Evolutionary conservation across 805 yeast species (phyloP).

Genomic region (Cyberlindnera misumaiensis): DNA sequence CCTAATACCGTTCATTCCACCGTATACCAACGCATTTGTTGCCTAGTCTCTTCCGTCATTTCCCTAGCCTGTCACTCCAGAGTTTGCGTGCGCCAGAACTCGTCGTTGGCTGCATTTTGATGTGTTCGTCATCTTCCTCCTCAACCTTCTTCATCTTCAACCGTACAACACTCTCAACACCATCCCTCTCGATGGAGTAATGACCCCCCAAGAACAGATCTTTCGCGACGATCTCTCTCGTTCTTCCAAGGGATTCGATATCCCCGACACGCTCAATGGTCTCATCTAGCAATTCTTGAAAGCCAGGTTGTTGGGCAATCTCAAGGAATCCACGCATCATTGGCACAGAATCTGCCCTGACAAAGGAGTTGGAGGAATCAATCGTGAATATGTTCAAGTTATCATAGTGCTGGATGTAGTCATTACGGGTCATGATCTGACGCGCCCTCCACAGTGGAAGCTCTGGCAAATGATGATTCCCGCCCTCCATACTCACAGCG

Average conservation of each 20-base stretch:
- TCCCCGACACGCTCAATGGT: slow-evolving; percentile 64
- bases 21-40: too few relatives aligned
- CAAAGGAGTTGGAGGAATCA: slow-evolving; percentile 58
- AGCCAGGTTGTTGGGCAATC: slow-evolving; percentile 64
- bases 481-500: slow-evolving; percentile 2
- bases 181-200: slow-evolving; percentile 23
- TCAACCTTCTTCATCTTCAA: slow-evolving; percentile 7
- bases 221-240: slow-evolving; percentile 67
- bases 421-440: slow-evolving; percentile 81
- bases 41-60: background rate
- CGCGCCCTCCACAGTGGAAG: slow-evolving; percentile 79
- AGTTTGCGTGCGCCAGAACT: slow-evolving; percentile 16
- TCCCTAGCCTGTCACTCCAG: slow-evolving; percentile 19
- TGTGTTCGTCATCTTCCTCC: slow-evolving; percentile 19
- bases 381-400: slow-evolving; percentile 73
- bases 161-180: slow-evolving; percentile 9
- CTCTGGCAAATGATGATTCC: slow-evolving; percentile 56
- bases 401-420: slow-evolving; percentile 69
- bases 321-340: slow-evolving; percentile 89
- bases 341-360: slow-evolving; percentile 76
- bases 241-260: slow-evolving; percentile 71
- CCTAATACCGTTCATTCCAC: too few relatives aligned
- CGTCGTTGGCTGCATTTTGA: slow-evolving; percentile 23
- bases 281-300: slow-evolving; percentile 57
- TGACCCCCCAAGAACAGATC: slow-evolving; percentile 52